Base-by-base conservation (phyloP, 2,329 filamentous ascomycete species). In the Colletotrichum camelliae region DNA sequence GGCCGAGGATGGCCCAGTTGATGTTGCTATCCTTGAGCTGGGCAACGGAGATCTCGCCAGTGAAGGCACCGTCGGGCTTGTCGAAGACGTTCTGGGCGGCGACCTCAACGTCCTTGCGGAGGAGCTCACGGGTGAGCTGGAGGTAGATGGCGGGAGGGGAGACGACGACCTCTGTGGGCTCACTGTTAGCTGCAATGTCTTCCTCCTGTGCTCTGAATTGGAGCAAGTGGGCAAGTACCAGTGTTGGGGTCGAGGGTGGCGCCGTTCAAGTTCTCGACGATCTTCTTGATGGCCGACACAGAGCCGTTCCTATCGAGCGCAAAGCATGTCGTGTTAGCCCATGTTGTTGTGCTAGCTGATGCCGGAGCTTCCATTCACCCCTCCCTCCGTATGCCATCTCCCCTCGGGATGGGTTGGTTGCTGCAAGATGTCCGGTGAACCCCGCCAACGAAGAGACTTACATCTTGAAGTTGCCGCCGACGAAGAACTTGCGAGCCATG, bases 391-490 rank as follows among this genome's bases (percentile, higher is more conserved):
- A 27, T 62, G 69, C 27, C 39, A 31, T 43, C 29, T 39, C n/a
- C 43, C 10, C 43, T 52, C 21, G n/a, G n/a, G n/a, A 52, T 52
- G n/a, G 43, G 39, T 18, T 27, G 35, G 31, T 27, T 33, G 33
- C 33, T 61, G 72, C 55, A 72, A 57, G 67, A 29, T 70, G 16
- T 52, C n/a, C 43, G 43, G 21, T 58, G n/a, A 43, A 70, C 75
- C 67, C 71, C 72, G 43, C 60, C 69, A 72, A 60, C 67, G 31
- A 18, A 48, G 70, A 48, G 64, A 86, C 91, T 85, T 89, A 98
- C 96, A 98, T 98, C 92, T 99, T 98, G 91, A 98, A 98, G 94
- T 99, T 99, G 85, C 96, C 96, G 87, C 96, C 96, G 87, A 98
- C 95, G 87, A 98, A 98, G 91, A 98, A 98, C 90, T 96, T 94